Conservation (phyloP, 1,284 basidiomycete genomes). For the Calocybe gambosa region DNA sequence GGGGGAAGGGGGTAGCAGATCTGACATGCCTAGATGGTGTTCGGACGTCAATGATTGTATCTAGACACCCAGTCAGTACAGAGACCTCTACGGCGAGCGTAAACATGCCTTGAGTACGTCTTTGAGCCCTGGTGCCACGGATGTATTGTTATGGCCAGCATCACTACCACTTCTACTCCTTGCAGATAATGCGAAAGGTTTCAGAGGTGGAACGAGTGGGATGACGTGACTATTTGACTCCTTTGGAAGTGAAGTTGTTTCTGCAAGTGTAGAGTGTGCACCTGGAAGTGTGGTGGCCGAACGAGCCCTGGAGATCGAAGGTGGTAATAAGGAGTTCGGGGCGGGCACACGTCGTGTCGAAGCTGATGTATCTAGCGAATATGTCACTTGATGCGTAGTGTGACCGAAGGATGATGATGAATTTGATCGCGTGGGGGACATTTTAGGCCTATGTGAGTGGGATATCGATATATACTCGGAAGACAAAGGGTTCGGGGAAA, state of each 20-base stretch:
- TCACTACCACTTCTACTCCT: conserved; percentile 46
- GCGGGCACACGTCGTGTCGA: conserved; percentile 30
- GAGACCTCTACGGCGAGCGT: background rate
- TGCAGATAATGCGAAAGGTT: conserved; percentile 34
- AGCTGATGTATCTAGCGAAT: conserved; percentile 45
- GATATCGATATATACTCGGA: conserved; percentile 11
- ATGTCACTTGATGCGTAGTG: conserved; percentile 39
- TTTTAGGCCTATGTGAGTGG: conserved; percentile 15
- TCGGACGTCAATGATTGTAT: conserved; percentile 62
- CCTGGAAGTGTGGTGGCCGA: conserved; percentile 45
- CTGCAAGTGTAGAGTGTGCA: conserved; percentile 16
- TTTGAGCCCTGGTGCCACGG: conserved; percentile 55
- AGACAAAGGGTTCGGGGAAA: conserved; percentile 16
- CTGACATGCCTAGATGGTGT: conserved; percentile 60
- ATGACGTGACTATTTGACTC: conserved; percentile 10
- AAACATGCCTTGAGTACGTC: conserved; percentile 62
- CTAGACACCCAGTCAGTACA: conserved; percentile 26
- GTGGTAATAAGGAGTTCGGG: conserved; percentile 22
- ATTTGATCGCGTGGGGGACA: conserved; percentile 29
- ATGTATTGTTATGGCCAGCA: conserved; percentile 23
- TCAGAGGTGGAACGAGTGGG: conserved; percentile 35
- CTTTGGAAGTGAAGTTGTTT: conserved; percentile 7
- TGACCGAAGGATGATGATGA: conserved; percentile 17
- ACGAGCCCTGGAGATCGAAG: conserved; percentile 39
- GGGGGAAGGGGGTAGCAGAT: conserved; percentile 76